Conservation (phyloP, 2,329 filamentous ascomycete species). For the Fusarium sp. region DNA sequence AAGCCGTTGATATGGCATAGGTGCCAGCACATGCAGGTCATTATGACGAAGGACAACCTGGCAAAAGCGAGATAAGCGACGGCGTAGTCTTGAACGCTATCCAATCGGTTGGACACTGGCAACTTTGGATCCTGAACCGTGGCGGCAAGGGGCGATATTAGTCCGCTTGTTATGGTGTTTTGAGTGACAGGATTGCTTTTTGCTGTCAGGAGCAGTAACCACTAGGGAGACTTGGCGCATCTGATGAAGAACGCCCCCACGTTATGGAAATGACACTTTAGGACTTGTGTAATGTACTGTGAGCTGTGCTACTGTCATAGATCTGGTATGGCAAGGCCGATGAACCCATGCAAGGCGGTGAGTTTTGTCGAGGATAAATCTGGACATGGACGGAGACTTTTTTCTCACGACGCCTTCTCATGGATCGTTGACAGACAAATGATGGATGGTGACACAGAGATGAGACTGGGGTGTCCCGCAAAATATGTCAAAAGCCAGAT, state of each 20-base stretch:
- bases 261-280: conserved; percentile 11
- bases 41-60: conserved; percentile 26
- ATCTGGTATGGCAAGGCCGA: conserved; percentile 29
- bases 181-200: conserved; percentile 37
- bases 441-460: conserved; percentile 45
- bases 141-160: conserved; percentile 33
- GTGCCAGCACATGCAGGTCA: conserved; percentile 38
- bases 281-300: conserved; percentile 8
- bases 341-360: conserved; percentile 35
- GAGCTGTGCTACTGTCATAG: conserved; percentile 12
- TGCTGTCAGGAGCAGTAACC: conserved; percentile 29
- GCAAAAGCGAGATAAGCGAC: conserved; percentile 43
- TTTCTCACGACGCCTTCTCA: conserved; percentile 17
- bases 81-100: conserved; percentile 30
- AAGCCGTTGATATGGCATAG: conserved; percentile 30
- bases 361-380: conserved; percentile 12
- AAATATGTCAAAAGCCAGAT: conserved; percentile 47
- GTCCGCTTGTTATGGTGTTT: conserved; percentile 24
- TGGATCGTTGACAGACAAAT: conserved; percentile 37
- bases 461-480: conserved; percentile 46
- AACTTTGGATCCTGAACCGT: conserved; percentile 38
- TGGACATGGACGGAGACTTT: conserved; percentile 26
- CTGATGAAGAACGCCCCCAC: conserved; percentile 33
- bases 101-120: conserved; percentile 40
- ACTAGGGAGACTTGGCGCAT: conserved; percentile 33